Base-by-base conservation (phyloP, 2,329 filamentous ascomycete species). In the Fusarium sp. region DNA sequence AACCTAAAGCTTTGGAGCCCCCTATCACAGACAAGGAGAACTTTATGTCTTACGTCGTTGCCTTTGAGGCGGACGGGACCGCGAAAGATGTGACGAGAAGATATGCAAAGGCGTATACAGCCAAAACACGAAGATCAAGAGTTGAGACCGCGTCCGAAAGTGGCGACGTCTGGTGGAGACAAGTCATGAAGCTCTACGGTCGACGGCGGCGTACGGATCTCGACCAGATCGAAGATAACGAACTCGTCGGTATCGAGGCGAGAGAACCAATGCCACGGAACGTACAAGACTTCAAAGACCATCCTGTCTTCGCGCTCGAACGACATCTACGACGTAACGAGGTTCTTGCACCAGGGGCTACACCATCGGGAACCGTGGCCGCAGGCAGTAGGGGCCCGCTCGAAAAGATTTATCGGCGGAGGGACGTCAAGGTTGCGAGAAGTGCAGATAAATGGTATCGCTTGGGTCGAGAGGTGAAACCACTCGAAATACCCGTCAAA, bases 391-490 rank as follows among this genome's bases (percentile, higher is more conserved):
- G 87, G 75, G 79, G 86, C 65, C 73, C 82, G 0, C 80, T 95
- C 64, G 94, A 97, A 76, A 87, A 88, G 51, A 90, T 99, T 0
- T 99, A 93, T 76, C 88, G 94, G 23, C 87, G 96, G 5, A 85
- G 84, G 47, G 93, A 98, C 75, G 93, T 99, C 0, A 89, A 92
- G 52, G 74, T 88, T 7, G 93, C 93, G 2, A 87, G 90, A 65
- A 96, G 89, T 65, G 89, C 88, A 4, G 93, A 97, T 70, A 93
- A 92, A 67, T 99, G 96, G 96, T 97, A 96, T 77, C 89, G 94
- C 3, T 80, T 95, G 62, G 96, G 96, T 0, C 86, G 93, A 25
- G 90, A 94, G 67, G 88, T 99, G 9, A 92, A 88, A 69, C 80
- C 87, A 0, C 88, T 91, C 15, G 92, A 97, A 76, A 90, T 96